A percentile compares a stretch with the other conserved stretches of the same genome.
phyloP scores from a whole-genome alignment of 352 stramenopile genomes.

The Globisporangium uncinulatum region DNA sequence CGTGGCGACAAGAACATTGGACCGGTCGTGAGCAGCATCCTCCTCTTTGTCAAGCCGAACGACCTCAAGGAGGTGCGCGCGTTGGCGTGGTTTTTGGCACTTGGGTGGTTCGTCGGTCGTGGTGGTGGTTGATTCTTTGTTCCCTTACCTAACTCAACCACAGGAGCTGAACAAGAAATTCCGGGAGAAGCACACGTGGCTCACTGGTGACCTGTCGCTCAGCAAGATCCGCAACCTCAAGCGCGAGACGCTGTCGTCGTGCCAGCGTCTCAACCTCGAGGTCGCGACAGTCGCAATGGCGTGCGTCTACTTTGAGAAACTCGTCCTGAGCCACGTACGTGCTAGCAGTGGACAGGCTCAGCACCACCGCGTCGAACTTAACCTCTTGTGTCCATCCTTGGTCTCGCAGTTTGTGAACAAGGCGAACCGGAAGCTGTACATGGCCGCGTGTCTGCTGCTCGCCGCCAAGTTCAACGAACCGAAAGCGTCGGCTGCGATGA shows the following conservation, averaged over 20 bases:
- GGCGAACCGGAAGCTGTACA: constrained; percentile 93
- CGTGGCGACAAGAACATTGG: constrained; percentile 87
- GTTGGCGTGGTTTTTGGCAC: neutral
- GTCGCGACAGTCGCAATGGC: constrained; percentile 92
- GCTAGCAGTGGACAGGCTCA: neutral
- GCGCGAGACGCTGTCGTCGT: constrained; percentile 70
- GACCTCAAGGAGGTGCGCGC: constrained; percentile 86
- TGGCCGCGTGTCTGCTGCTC: constrained; percentile 94
- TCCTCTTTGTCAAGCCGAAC: constrained; percentile 94
- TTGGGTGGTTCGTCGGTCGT: too few relatives aligned
- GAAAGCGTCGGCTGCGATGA: constrained; percentile 57
- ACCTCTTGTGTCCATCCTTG: too few relatives aligned
- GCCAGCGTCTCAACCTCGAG: constrained; percentile 85
- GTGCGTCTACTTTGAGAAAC: constrained; percentile 96
- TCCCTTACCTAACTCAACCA: neutral
- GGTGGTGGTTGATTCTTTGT: neutral
- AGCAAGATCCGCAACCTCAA: constrained; percentile 96
- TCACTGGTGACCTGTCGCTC: constrained; percentile 91
- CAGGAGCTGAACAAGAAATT: constrained; percentile 97
- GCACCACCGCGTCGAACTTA: too few relatives aligned
- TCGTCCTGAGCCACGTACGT: constrained; percentile 88
- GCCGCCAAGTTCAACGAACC: constrained; percentile 92
- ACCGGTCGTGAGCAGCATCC: constrained; percentile 90
- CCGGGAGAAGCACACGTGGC: constrained; percentile 88
- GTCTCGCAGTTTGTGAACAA: constrained; percentile 92